Conservation (phyloP, 331 rosid genomes). For the Telfairia occidentalis region DNA sequence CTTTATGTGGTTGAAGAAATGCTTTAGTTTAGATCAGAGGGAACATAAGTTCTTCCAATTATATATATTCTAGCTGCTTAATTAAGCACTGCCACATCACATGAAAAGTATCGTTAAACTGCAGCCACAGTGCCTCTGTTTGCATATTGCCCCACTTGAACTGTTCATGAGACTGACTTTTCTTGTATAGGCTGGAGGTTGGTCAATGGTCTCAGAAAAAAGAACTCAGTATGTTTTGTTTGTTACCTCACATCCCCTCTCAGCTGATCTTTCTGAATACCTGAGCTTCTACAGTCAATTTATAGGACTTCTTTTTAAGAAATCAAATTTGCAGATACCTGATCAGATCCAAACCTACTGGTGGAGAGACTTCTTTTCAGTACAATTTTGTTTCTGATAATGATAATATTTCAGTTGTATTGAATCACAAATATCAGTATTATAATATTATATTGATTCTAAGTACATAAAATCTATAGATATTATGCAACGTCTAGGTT, state of each 20-base stretch:
- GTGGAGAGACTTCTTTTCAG: not conserved
- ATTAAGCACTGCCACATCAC: not conserved
- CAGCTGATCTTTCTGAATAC: not conserved
- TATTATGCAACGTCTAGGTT: not conserved
- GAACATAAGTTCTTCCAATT: not conserved
- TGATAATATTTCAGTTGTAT: not conserved
- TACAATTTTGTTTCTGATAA: not conserved
- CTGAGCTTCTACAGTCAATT: conserved; percentile 3
- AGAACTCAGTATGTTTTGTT: conserved; percentile 2
- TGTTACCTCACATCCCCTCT: conserved; percentile 2
- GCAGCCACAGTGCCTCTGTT: not conserved
- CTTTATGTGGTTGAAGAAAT: not conserved
- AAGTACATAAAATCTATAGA: not conserved
- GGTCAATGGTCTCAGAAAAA: conserved; percentile 14
- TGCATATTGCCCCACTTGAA: not conserved
- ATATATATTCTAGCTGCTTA: not conserved
- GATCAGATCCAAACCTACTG: not conserved
- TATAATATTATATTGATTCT: not conserved
- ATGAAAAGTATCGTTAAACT: not conserved
- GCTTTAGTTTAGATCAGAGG: not conserved
- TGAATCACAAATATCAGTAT: not conserved
- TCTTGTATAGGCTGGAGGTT: not conserved
- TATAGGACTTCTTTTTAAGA: conserved; percentile 4
- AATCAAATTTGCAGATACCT: not conserved
- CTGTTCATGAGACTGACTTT: conserved; percentile 8